A percentile compares a stretch with the other conserved stretches of the same genome.
Evolutionary conservation across 2,329 filamentous ascomycete species (phyloP).

Genomic region (Rasamsonia emersonii): DNA sequence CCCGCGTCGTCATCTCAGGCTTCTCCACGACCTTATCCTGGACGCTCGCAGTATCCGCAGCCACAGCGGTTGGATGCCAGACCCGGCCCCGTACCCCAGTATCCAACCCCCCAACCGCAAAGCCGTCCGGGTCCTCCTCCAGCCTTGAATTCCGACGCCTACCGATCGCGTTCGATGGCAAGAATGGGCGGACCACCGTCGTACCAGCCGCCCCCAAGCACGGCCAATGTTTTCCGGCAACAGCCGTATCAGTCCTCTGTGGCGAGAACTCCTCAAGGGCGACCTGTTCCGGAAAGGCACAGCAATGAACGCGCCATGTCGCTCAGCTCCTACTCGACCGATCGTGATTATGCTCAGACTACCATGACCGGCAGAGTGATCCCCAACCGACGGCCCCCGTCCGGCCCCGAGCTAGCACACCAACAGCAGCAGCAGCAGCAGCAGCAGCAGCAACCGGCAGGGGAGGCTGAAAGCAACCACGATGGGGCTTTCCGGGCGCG

Average conservation of each 20-base stretch:
- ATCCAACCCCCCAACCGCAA: constrained; percentile 42
- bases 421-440: constrained; percentile 12
- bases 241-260: constrained; percentile 57
- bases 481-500: constrained; percentile 26
- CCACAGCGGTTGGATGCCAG: constrained; percentile 62
- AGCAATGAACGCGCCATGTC: constrained; percentile 96
- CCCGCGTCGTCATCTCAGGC: too few relatives aligned
- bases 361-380: constrained; percentile 82
- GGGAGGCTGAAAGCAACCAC: constrained; percentile 45
- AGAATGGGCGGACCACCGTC: constrained; percentile 63
- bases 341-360: constrained; percentile 72
- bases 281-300: constrained; percentile 81
- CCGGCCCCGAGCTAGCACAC: constrained; percentile 30
- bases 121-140: constrained; percentile 54
- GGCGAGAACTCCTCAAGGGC: constrained; percentile 83
- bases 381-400: constrained; percentile 62
- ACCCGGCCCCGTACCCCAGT: constrained; percentile 41
- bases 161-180: constrained; percentile 84
- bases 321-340: constrained; percentile 73
- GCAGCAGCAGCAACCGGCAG: neutral
- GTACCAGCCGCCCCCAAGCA: constrained; percentile 57
- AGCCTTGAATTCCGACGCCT: constrained; percentile 74
- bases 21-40: constrained; percentile 53
- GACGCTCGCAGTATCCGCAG: constrained; percentile 62
- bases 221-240: constrained; percentile 69